Percentiles rank a stretch among this genome's conserved stretches.
These are phyloP conservation scores for Immersiella caudata DNA, from an alignment of 495 filamentous ascomycete genomes.

Conservation along the genomic window DNA sequence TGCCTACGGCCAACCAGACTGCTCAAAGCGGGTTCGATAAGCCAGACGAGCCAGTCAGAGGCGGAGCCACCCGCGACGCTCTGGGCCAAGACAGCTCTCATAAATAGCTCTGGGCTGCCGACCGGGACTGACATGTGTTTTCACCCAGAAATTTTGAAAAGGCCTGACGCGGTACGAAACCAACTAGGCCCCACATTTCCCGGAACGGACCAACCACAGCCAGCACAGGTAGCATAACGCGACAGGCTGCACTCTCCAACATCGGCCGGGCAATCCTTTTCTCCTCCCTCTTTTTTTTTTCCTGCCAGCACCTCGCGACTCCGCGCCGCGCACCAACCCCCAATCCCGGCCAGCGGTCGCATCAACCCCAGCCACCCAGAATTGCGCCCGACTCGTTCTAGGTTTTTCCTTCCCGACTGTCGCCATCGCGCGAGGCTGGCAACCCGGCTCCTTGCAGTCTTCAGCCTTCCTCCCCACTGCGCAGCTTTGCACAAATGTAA, in stretches of 20 bases:
- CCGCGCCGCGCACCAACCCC: constrained; percentile 9
- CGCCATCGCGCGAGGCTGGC: constrained; percentile 36
- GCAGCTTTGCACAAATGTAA: constrained; percentile 35
- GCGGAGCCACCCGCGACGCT: constrained; percentile 31
- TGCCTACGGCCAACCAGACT: constrained; percentile 32
- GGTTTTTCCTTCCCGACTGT: constrained; percentile 36
- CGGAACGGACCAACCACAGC: constrained; percentile 31
- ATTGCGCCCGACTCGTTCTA: constrained; percentile 14
- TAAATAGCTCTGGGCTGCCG: constrained; percentile 47
- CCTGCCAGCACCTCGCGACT: constrained; percentile 5
- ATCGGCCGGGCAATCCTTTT: constrained; percentile 16
- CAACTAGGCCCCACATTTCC: constrained; percentile 12
- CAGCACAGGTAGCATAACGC: constrained; percentile 17
- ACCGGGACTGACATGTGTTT: constrained; percentile 44
- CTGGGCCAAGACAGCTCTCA: constrained; percentile 35
- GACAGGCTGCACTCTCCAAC: constrained; percentile 9
- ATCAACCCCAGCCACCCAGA: constrained; percentile 27
- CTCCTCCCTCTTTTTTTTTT: constrained; percentile 12
- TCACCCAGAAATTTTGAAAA: constrained; percentile 39
- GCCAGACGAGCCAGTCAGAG: constrained; percentile 36
- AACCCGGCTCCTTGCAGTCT: constrained; percentile 26
- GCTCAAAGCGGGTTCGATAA: constrained; percentile 28
- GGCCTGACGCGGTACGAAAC: constrained; percentile 31
- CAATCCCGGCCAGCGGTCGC: constrained; percentile 8
- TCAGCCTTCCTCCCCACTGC: constrained; percentile 33